A percentile compares a stretch with the other conserved stretches of the same genome.
phyloP scores from a whole-genome alignment of 2,329 filamentous ascomycete genomes.

The Dothiorella sarmentorum region DNA sequence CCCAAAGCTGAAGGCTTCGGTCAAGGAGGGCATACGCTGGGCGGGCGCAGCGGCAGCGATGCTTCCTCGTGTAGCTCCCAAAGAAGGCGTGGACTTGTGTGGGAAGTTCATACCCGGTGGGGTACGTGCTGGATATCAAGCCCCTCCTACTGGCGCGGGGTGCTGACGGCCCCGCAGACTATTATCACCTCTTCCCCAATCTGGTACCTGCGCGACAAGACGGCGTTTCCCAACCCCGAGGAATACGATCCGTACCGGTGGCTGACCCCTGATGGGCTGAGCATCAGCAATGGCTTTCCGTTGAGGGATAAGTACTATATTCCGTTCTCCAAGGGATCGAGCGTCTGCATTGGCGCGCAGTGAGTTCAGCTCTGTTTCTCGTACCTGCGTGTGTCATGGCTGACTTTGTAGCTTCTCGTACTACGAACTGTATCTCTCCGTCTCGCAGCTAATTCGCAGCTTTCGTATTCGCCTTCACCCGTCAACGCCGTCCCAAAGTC shows the following conservation, averaged over 20 bases:
- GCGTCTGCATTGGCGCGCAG: constrained; percentile 3
- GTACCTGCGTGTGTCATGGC: background rate
- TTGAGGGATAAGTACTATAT: constrained; percentile 5
- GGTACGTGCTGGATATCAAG: too few relatives aligned
- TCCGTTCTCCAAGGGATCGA: constrained; percentile 5
- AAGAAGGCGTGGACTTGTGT: background rate
- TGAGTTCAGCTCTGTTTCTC: background rate
- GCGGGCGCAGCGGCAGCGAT: background rate
- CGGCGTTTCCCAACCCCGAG: background rate
- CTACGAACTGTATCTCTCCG: constrained; percentile 4
- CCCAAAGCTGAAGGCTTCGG: background rate
- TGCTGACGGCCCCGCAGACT: background rate
- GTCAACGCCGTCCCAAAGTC: background rate
- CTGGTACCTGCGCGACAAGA: constrained; percentile 9
- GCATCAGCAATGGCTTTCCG: background rate
- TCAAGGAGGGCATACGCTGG: background rate
- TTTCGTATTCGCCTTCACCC: background rate
- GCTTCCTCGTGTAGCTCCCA: background rate
- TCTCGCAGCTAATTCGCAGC: background rate
- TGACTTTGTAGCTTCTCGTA: constrained; percentile 15
- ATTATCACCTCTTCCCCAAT: constrained; percentile 2
- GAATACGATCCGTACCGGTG: constrained; percentile 6
- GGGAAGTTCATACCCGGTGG: background rate
- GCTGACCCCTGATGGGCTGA: background rate
- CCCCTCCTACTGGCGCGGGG: too few relatives aligned